Conservation (phyloP, 2,329 filamentous ascomycete genomes). For the Talaromyces marneffei region DNA sequence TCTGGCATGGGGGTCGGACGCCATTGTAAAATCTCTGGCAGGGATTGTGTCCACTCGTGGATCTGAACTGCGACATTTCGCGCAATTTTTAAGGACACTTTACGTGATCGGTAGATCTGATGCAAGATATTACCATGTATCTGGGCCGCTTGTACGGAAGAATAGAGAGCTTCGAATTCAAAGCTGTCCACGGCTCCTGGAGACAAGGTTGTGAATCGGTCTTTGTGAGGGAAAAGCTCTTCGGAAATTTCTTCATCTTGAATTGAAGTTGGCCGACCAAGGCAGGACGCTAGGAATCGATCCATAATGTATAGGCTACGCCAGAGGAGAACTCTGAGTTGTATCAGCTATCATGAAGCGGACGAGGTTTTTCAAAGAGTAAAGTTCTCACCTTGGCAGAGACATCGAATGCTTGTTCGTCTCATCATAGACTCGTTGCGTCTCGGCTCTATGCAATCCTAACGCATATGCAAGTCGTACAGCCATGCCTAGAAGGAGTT, state of each 20-base stretch:
- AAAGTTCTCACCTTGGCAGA: slow-evolving; percentile 26
- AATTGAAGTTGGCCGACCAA: slow-evolving; percentile 59
- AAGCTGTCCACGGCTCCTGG: slow-evolving; percentile 21
- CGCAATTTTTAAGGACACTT: slow-evolving; percentile 53
- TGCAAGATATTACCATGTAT: slow-evolving; percentile 55
- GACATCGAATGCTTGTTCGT: slow-evolving; percentile 14
- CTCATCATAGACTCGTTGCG: slow-evolving; percentile 35
- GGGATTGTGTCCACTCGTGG: slow-evolving; percentile 47
- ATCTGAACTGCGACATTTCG: slow-evolving; percentile 53
- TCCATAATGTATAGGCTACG: slow-evolving; percentile 61
- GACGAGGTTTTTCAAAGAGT: background rate
- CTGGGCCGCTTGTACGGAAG: slow-evolving; percentile 53
- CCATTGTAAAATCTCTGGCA: slow-evolving; percentile 48
- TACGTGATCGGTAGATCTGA: slow-evolving; percentile 55
- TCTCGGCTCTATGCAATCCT: slow-evolving; percentile 57
- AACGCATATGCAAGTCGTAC: slow-evolving; percentile 58
- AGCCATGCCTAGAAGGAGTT: slow-evolving; percentile 50
- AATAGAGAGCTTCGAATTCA: slow-evolving; percentile 45
- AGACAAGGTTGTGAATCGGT: slow-evolving; percentile 4
- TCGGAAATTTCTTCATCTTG: slow-evolving; percentile 57
- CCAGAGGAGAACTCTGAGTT: slow-evolving; percentile 50
- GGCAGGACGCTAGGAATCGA: slow-evolving; percentile 55
- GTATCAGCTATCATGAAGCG: background rate
- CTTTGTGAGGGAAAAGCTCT: slow-evolving; percentile 33
- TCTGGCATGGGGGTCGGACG: slow-evolving; percentile 42